phyloP scores from a whole-genome alignment of 192 early-diverging fungal species.

The Backusella tuberculispora region DNA sequence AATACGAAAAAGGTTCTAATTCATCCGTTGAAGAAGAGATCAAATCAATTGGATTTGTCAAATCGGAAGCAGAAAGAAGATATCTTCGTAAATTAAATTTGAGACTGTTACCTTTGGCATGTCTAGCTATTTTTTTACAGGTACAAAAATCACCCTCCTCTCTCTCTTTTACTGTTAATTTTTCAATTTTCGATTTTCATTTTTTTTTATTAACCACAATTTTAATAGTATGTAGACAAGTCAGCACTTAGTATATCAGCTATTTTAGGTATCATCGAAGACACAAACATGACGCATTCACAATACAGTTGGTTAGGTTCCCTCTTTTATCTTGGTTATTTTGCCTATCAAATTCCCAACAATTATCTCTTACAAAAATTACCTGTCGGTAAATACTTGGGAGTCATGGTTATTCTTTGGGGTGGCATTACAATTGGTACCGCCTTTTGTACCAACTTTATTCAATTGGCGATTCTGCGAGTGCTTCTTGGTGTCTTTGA shows the following conservation, averaged over 20 bases:
- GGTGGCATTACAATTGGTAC: constrained; percentile 12
- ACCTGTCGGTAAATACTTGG: constrained; percentile 15
- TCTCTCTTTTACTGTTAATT: too few species aligned
- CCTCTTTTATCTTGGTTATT: constrained; percentile 29
- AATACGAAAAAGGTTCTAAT: constrained; percentile 2
- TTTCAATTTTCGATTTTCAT: neutral
- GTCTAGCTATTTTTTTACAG: constrained; percentile 25
- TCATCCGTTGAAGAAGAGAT: neutral
- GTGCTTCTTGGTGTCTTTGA: constrained; percentile 29
- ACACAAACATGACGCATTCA: constrained; percentile 3
- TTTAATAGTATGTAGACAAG: constrained; percentile 28
- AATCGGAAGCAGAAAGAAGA: constrained; percentile 17
- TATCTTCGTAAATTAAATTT: constrained; percentile 24
- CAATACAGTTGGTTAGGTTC: constrained; percentile 20
- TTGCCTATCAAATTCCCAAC: constrained; percentile 19
- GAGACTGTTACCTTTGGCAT: constrained; percentile 24
- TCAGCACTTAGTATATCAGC: constrained; percentile 8
- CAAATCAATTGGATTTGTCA: neutral
- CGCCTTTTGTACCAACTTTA: constrained; percentile 11
- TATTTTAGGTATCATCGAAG: constrained; percentile 27
- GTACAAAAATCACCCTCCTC: constrained; percentile 23
- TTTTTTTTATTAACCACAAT: constrained; percentile 3
- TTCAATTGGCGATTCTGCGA: constrained; percentile 14
- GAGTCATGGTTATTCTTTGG: constrained; percentile 19
- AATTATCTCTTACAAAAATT: constrained; percentile 25